Percentiles rank a stretch among this genome's conserved stretches.
Conservation (phyloP, 805 yeast genomes). For the Kregervanrija pseudodelftensis region DNA sequence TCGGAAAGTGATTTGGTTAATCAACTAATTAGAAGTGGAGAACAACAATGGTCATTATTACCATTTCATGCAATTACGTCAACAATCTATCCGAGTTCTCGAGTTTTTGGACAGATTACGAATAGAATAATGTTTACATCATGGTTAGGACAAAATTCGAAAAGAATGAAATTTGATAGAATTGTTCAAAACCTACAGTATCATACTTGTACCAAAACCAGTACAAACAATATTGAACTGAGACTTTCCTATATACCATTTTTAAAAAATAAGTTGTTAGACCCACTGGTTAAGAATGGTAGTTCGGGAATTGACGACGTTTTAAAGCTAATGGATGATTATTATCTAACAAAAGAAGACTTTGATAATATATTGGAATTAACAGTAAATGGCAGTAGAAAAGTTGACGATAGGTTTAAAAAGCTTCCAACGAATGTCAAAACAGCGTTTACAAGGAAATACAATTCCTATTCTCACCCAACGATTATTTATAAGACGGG, state of each 20-base stretch:
- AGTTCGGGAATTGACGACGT: conserved; percentile 60
- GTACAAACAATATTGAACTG: conserved; percentile 67
- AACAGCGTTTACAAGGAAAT: conserved; percentile 78
- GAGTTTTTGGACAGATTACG: conserved; percentile 61
- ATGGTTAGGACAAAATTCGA: conserved; percentile 89
- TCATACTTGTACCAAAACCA: conserved; percentile 74
- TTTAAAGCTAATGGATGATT: conserved; percentile 71
- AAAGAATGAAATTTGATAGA: conserved; percentile 68
- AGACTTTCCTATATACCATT: conserved; percentile 71
- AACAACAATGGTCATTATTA: conserved; percentile 89
- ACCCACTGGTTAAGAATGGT: conserved; percentile 51
- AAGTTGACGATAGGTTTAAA: conserved; percentile 41
- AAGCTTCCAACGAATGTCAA: conserved; percentile 72
- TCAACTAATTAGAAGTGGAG: conserved; percentile 75
- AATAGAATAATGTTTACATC: conserved; percentile 74
- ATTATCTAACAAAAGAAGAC: conserved; percentile 82
- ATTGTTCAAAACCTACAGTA: conserved; percentile 81
- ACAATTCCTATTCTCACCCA: conserved; percentile 75
- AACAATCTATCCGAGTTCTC: conserved; percentile 70
- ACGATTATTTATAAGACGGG: conserved; percentile 76
- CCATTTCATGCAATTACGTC: conserved; percentile 89
- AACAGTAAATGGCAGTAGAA: conserved; percentile 52
- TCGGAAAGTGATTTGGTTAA: conserved; percentile 83
- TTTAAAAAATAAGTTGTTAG: conserved; percentile 46
- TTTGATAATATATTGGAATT: conserved; percentile 86